Base-by-base conservation (phyloP, 2,329 filamentous ascomycete genomes). In the Ascochyta pisi region DNA sequence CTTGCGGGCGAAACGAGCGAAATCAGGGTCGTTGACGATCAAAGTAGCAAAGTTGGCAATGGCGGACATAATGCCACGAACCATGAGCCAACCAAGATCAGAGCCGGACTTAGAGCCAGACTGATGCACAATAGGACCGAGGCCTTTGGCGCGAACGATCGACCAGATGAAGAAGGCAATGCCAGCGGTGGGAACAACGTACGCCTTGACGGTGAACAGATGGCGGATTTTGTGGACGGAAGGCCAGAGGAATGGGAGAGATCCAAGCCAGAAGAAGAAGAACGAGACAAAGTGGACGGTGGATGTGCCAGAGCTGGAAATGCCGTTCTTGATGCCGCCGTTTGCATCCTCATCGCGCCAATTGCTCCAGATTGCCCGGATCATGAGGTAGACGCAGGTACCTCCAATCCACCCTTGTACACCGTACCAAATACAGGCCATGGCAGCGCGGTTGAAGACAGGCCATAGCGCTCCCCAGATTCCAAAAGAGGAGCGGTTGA, bases 41-140 rank as follows among this genome's bases (percentile, higher is more conserved):
- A 96, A 82, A 0, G 92, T 92, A 1, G 92, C 90, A 70, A 96
- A 96, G 78, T 96, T 96, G 66, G 91, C 90, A 62, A 97, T 92
- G 4, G 90, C 88, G 23, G 84, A 88, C 92, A 96, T 96, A 76
- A 96, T 88, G 34, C 91, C 91, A 58, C 88, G 89, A 57, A 97
- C 84, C 54, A 96, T 87, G 23, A 87, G 85, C 93, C 93, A 97
- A 1, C 82, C 91, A 3, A 96, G 81, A 0, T 82, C 82, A 57
- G 84, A 88, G 26, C 92, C 92, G 4, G 85, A 77, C 4, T 86
- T 76, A 4, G 78, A 84, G 41, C 84, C 83, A 0, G 83, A 79
- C 70, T 94, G 89, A 53, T 87, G 82, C 23, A 96, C 83, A 63
- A 97, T 91, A 1, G 92, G 91, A 1, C 93, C 93, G 54, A 93